phyloP scores from a whole-genome alignment of 208 protist species.

The Acanthamoeba triangularis region DNA sequence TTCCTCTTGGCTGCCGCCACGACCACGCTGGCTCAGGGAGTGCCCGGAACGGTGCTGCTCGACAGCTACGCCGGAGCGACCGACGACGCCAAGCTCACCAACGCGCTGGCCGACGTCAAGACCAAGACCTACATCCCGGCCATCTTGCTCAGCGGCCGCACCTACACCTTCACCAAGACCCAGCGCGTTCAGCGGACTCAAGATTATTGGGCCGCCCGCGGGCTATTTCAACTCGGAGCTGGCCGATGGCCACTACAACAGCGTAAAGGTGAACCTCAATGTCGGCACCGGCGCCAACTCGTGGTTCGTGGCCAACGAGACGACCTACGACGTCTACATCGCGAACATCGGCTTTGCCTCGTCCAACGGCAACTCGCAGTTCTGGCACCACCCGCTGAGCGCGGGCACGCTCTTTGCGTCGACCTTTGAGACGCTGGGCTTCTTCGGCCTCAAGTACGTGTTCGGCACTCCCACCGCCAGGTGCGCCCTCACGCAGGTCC shows the following conservation, averaged over 20 bases:
- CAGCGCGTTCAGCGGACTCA: neutral
- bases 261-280: neutral
- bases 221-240: neutral
- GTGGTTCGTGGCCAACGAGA: neutral
- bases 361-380: slow-evolving; percentile 34
- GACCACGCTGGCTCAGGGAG: neutral
- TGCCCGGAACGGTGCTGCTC: neutral
- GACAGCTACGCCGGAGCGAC: neutral
- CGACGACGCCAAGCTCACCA: neutral
- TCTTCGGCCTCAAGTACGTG: slow-evolving; percentile 30
- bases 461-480: neutral
- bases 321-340: slow-evolving; percentile 5
- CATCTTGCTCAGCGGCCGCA: neutral
- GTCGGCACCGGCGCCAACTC: neutral
- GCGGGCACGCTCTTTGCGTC: neutral
- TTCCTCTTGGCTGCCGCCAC: neutral
- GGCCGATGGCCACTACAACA: neutral
- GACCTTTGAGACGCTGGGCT: neutral
- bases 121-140: slow-evolving; percentile 15
- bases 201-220: neutral
- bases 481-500: neutral
- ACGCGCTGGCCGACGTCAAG: neutral
- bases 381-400: neutral
- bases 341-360: neutral
- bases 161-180: slow-evolving; percentile 28